Evolutionary conservation across 257 asterid genomes (phyloP).

Genomic region (Salvia miltiorrhiza): DNA sequence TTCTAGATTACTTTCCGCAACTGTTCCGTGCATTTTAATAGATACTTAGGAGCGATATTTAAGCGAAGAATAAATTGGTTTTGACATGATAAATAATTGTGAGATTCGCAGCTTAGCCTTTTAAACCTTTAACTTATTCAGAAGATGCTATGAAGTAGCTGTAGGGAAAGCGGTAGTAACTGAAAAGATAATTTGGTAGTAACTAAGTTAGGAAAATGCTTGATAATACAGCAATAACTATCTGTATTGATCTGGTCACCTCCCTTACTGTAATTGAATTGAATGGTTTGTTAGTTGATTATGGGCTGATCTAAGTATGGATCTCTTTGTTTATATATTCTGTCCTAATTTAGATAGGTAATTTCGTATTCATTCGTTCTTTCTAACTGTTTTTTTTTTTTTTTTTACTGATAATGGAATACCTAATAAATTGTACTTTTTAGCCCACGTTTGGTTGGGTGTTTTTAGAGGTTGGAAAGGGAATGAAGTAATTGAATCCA

Average conservation of each 20-base stretch:
- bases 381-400: not conserved
- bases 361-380: not conserved
- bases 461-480: too few species aligned
- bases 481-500: too few species aligned
- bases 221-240: not conserved
- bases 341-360: not conserved
- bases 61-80: not conserved
- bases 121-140: not conserved
- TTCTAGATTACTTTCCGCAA: conserved; percentile 18
- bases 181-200: not conserved
- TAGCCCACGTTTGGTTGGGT: too few species aligned
- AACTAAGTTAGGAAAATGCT: conserved; percentile 6
- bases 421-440: too few species aligned
- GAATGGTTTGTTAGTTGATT: not conserved
- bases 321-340: not conserved
- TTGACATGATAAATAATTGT: not conserved
- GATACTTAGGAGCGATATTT: not conserved
- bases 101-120: not conserved
- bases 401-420: not conserved
- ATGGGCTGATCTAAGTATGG: not conserved
- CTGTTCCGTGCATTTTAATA: conserved; percentile 5
- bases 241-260: not conserved
- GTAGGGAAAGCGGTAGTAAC: not conserved
- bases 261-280: too few species aligned
- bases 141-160: conserved; percentile 8